These are phyloP conservation scores for Aureobasidium lini DNA, from an alignment of 2,329 filamentous ascomycete genomes.

Conservation along the genomic window DNA sequence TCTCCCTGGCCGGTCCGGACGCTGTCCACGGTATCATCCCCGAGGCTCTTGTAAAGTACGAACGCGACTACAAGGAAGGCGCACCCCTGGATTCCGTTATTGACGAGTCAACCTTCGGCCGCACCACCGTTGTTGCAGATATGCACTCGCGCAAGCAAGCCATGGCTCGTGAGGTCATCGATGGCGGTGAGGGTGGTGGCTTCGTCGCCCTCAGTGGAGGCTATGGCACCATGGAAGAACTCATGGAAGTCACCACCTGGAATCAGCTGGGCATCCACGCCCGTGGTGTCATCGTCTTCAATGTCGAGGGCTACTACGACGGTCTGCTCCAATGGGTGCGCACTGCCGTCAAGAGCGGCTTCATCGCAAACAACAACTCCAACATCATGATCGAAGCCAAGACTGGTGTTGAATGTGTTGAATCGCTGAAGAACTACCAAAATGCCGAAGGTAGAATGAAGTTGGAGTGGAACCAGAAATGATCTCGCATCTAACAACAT, in stretches of 20 bases:
- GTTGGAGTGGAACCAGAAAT: slow-evolving; percentile 67
- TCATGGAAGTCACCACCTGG: slow-evolving; percentile 84
- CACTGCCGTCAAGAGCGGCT: slow-evolving; percentile 67
- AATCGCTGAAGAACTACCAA: slow-evolving; percentile 64
- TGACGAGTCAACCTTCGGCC: slow-evolving; percentile 62
- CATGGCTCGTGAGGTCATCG: slow-evolving; percentile 84
- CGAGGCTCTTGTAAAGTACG: slow-evolving; percentile 69
- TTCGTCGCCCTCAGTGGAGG: slow-evolving; percentile 86
- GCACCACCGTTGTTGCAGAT: slow-evolving; percentile 80
- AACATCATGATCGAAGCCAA: slow-evolving; percentile 72
- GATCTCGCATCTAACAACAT: not conserved
- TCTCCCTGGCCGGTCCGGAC: slow-evolving; percentile 69
- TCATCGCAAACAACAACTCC: slow-evolving; percentile 63
- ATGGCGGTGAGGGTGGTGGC: slow-evolving; percentile 72
- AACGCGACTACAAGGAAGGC: slow-evolving; percentile 55
- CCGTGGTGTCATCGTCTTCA: slow-evolving; percentile 70
- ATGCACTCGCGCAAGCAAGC: slow-evolving; percentile 95
- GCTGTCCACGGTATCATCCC: slow-evolving; percentile 93
- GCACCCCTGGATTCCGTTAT: slow-evolving; percentile 43
- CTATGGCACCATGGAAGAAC: slow-evolving; percentile 92
- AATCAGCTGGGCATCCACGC: slow-evolving; percentile 93
- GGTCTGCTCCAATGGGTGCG: slow-evolving; percentile 76
- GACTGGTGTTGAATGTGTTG: slow-evolving; percentile 64
- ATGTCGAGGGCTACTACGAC: slow-evolving; percentile 88
- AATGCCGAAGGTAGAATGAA: slow-evolving; percentile 68